Base-by-base conservation (phyloP, 148 eudicot species). In the Chenopodium suecicum region DNA sequence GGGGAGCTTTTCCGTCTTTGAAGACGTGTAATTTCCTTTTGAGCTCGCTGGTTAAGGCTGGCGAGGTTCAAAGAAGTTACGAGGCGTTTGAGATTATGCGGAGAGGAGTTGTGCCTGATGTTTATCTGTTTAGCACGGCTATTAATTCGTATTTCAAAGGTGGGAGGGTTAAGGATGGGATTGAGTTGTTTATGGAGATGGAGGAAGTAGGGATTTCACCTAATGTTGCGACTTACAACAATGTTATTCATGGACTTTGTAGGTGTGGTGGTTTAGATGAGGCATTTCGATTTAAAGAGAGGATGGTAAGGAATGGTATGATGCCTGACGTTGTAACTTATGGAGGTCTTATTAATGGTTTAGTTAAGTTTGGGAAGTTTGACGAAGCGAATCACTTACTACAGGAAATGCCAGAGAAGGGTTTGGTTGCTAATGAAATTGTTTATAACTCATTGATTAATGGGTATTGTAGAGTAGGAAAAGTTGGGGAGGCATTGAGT, bases 381-480 rank as follows among this genome's bases (percentile, higher is more conserved):
- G 91, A 89, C 76, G 94, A 93, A 81, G 97, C 92, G 22, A 78
- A 81, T 79, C 25, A 70, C 67, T 76, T 93, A 71, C 83, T 95
- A 74, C 82, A 79, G 58, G 97, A 93, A 80, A 92, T 95, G 98
- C 65, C 75, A 27, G 85, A 63, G 22, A 86, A 85, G 56, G 96
- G 97, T 76, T 74, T 91, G 74, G 83, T 82, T 52, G 92, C 94
- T 25, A 93, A 93, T 83, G 92, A 78, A 77, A 87, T 93, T 79
- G 85, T 95, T 80, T 94, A 86, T 81, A 94, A 91, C 86, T 86
- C 92, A 3, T 86, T 94, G 82, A 90, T 94, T 81, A 90, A 90
- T 78, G 98, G 98, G 68, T 91, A 87, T 77, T 91, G 97, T 83
- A 87, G 81, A 84, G 88, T 85, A 56, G 98, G 98, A 78, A 86